phyloP scores from a whole-genome alignment of 495 filamentous ascomycete genomes.

The Ascodesmis nigricans region DNA sequence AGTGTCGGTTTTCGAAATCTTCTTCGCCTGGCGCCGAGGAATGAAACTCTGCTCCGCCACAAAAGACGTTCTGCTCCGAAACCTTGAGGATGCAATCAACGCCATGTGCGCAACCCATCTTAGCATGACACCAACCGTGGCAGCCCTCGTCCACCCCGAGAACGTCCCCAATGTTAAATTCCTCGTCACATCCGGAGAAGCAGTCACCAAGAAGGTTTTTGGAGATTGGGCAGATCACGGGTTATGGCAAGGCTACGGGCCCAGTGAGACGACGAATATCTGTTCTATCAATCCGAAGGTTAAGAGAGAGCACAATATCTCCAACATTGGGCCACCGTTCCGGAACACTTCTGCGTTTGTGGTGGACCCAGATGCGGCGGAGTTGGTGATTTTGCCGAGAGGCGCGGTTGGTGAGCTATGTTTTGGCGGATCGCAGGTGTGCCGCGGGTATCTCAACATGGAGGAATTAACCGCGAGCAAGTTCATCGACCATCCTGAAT shows the following conservation, averaged over 20 bases:
- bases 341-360: constrained; percentile 52
- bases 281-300: constrained; percentile 38
- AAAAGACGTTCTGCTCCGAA: constrained; percentile 40
- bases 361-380: constrained; percentile 24
- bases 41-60: constrained; percentile 47
- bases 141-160: constrained; percentile 37
- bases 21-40: constrained; percentile 52
- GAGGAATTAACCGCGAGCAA: constrained; percentile 32
- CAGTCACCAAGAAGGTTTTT: constrained; percentile 42
- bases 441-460: constrained; percentile 44
- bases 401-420: constrained; percentile 61
- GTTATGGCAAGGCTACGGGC: constrained; percentile 52
- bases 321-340: constrained; percentile 43
- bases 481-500: constrained; percentile 41
- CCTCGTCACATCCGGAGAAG: constrained; percentile 49
- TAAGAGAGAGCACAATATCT: constrained; percentile 25
- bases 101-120: constrained; percentile 44
- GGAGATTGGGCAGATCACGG: constrained; percentile 40
- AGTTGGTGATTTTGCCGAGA: constrained; percentile 30
- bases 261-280: constrained; percentile 52
- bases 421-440: constrained; percentile 60
- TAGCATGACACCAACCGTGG: constrained; percentile 56
- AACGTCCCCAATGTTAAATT: constrained; percentile 43
- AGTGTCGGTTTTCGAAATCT: constrained; percentile 63
- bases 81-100: constrained; percentile 38